Evolutionary conservation across 192 early-diverging fungal species (phyloP), one percentile per base, ranked within the genome.

Genomic region (Backusella tuberculispora): DNA sequence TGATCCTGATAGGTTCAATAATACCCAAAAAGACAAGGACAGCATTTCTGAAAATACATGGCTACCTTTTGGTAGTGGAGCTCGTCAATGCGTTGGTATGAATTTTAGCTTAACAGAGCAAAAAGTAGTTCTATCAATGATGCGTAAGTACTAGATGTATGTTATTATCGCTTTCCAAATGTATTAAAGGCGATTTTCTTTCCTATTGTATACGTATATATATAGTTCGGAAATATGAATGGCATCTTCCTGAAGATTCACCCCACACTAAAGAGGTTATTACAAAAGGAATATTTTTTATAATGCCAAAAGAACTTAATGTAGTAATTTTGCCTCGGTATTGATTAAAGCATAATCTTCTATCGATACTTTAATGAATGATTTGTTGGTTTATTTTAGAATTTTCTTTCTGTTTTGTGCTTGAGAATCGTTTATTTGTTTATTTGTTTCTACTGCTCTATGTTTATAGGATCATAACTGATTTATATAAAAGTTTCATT

Each of bases 101-200:
- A 85, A 87, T 66, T 91, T 91, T 69, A 83, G 84, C n/a, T 73
- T 91, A 19, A 66, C 84, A 17, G 88, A 90, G 74, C 86, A 88
- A 78, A 81, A 81, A 17, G 81, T 91, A 13, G 78, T 87, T 19
- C 78, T 89, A 7, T 63, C 83, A 6, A 85, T 88, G 73, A 86
- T 69, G 69, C 21, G 74, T 76, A 76, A 76, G 74, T 69, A 47
- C 2, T 29, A 17, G 10, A 29, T 47, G 2, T 47, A 24, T 37
- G 4, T 1, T 66, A 66, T 66, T 9, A 19, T 15, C n/a, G 29
- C 24, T 42, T 41, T 14, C 15, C 21, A 67, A 40, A 10, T 37
- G 19, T 17, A 69, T n/a, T 47, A 24, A n/a, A 50, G 0, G 19
- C 9, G 15, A 53, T 38, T 29, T 8, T 29, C 14, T 0, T 64